phyloP scores from a whole-genome alignment of 139 green algal species.

The Diplosphaera chodatii region DNA sequence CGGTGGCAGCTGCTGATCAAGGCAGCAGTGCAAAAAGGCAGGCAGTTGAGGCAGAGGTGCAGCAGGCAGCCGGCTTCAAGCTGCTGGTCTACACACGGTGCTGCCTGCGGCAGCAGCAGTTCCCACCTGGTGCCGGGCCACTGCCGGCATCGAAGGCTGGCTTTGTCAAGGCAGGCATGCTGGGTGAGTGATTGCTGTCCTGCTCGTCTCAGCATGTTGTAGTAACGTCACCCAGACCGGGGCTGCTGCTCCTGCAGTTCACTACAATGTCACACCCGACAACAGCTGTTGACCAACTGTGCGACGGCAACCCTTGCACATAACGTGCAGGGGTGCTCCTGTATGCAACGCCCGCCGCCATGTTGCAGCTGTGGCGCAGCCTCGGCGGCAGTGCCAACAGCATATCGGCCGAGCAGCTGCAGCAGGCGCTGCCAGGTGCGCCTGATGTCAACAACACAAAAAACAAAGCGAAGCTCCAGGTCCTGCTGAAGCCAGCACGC shows the following conservation, averaged over 20 bases:
- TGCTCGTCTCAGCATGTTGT: too few species aligned
- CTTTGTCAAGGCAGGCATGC: background rate
- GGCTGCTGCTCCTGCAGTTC: too few species aligned
- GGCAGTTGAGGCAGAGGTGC: background rate
- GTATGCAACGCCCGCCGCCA: slow-evolving; percentile 9
- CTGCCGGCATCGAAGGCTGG: background rate
- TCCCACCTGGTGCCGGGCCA: slow-evolving; percentile 26
- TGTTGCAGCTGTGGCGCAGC: slow-evolving; percentile 17
- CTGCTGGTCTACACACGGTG: slow-evolving; percentile 63
- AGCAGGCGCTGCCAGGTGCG: background rate
- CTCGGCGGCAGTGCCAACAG: background rate
- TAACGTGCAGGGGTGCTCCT: slow-evolving; percentile 17
- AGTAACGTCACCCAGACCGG: too few species aligned
- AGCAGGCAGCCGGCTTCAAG: slow-evolving; percentile 35
- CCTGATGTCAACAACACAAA: too few species aligned
- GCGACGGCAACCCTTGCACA: too few species aligned
- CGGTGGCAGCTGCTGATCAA: too few species aligned
- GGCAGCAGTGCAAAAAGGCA: too few species aligned
- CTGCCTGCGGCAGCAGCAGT: slow-evolving; percentile 34
- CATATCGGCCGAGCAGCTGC: background rate
- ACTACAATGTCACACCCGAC: too few species aligned
- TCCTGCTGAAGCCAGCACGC: too few species aligned
- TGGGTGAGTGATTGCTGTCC: background rate
- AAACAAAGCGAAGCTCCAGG: too few species aligned
- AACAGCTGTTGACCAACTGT: too few species aligned